Conservation (phyloP, 2,329 filamentous ascomycete species). For the Colletotrichum sp. region DNA sequence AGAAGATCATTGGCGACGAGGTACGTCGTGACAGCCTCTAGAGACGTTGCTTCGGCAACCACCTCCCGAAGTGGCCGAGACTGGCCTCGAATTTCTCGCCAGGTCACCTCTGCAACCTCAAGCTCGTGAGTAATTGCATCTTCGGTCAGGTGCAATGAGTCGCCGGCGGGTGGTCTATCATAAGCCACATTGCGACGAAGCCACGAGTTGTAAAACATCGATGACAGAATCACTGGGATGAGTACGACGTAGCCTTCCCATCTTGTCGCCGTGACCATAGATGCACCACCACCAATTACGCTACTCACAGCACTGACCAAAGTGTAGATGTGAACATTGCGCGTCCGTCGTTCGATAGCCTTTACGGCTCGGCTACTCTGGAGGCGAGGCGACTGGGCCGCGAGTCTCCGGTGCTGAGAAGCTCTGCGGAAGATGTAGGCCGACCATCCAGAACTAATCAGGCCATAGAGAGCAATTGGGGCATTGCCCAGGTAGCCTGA, state of each 20-base stretch:
- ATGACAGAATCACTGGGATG: constrained; percentile 52
- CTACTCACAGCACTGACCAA: constrained; percentile 49
- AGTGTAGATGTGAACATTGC: constrained; percentile 49
- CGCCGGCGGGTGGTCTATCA: constrained; percentile 24
- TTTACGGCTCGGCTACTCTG: constrained; percentile 27
- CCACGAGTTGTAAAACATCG: constrained; percentile 52
- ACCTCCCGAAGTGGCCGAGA: not conserved
- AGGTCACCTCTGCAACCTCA: not conserved
- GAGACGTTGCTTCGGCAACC: not conserved
- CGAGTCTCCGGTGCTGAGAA: constrained; percentile 35
- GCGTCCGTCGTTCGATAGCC: constrained; percentile 40
- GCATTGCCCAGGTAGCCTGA: constrained; percentile 62
- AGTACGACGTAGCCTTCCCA: constrained; percentile 61
- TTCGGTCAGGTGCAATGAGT: not conserved
- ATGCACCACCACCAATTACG: constrained; percentile 52
- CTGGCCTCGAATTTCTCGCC: not conserved
- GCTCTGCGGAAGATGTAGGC: constrained; percentile 45
- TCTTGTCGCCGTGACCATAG: constrained; percentile 52
- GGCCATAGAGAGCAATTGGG: constrained; percentile 51
- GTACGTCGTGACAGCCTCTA: not conserved
- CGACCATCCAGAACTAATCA: constrained; percentile 55
- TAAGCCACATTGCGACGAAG: constrained; percentile 55
- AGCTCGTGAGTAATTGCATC: not conserved
- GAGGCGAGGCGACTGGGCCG: constrained; percentile 26
- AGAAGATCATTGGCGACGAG: not conserved